These are phyloP conservation scores for Coprinellus aureogranulatus DNA, from an alignment of 768 basidiomycete genomes.

Conservation along the genomic window DNA sequence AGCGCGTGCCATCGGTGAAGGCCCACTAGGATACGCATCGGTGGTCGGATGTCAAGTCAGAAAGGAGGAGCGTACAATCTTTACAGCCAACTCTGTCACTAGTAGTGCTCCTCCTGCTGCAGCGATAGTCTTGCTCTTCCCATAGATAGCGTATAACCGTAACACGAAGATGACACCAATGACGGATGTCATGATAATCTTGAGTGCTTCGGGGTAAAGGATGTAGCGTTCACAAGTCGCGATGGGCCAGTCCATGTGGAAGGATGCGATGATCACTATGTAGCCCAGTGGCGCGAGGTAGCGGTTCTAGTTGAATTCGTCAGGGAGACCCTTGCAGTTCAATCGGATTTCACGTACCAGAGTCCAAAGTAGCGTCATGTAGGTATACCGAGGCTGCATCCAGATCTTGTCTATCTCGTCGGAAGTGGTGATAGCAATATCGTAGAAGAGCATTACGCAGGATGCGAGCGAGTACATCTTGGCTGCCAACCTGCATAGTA, in stretches of 20 bases:
- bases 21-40: slow-evolving; percentile 31
- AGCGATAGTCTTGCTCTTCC: slow-evolving; percentile 17
- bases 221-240: slow-evolving; percentile 32
- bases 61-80: no score
- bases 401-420: slow-evolving; percentile 37
- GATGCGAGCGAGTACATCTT: slow-evolving; percentile 38
- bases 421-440: slow-evolving; percentile 32
- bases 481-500: slow-evolving; percentile 26
- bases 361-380: slow-evolving; percentile 29
- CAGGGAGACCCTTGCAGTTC: no score
- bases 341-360: no score
- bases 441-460: slow-evolving; percentile 39
- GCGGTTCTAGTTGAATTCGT: not conserved
- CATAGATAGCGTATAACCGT: slow-evolving; percentile 32
- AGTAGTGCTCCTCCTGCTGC: slow-evolving; percentile 20
- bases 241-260: slow-evolving; percentile 32
- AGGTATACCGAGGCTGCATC: slow-evolving; percentile 23
- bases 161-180: slow-evolving; percentile 34
- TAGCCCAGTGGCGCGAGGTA: slow-evolving; percentile 8
- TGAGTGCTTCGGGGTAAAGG: slow-evolving; percentile 34
- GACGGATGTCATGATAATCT: slow-evolving; percentile 27
- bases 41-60: no score
- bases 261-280: slow-evolving; percentile 17
- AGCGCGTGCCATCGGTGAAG: slow-evolving; percentile 31
- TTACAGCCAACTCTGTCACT: slow-evolving; percentile 24